Evolutionary conservation across 2,329 filamentous ascomycete genomes (phyloP), one percentile per base, ranked within the genome.

Genomic region (Diaporthe helianthi): DNA sequence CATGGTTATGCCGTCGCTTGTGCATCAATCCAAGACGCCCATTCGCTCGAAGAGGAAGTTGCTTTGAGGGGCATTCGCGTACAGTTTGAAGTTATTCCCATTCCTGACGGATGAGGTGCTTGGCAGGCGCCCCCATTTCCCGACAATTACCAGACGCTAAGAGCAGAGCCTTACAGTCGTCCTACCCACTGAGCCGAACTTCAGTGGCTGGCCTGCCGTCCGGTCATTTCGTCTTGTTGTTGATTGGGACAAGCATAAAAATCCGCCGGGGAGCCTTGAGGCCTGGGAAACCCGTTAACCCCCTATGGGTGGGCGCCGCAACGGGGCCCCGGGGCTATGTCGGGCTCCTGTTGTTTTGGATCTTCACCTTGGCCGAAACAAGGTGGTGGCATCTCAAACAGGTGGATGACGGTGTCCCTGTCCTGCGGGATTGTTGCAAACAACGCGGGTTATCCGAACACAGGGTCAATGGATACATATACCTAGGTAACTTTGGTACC

Each of bases 321-420:
- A 63, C 44, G 29, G 58, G 44, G 58, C 15, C 12, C 44, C 58
- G 58, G 58, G 58, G 58, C 29, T 49, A 19, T 36, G 58, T 47
- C 58, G 58, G 44, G 58, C 58, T 63, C 58, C 41, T 63, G 58
- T 41, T n/a, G 58, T 63, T 63, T 63, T 49, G n/a, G 58, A 63
- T 63, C 12, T 63, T 47, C 58, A 63, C 26, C 58, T 63, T 49
- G 58, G 58, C 58, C 58, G 58, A 63, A 63, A 63, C 58, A 63
- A 63, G 58, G 58, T 49, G 29, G 58, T 63, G 58, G n/a, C 58
- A 63, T 63, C 58, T 63, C 58, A 63, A 63, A 63, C 58, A 47
- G 13, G 44, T 63, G 58, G 44, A 63, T 63, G 41, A 63, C 58
- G 58, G 58, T 15, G 58, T 63, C 44, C 58, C 29, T 63, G 58